These are phyloP conservation scores for Cyathus striatus DNA, from an alignment of 768 basidiomycete species.

Conservation along the genomic window DNA sequence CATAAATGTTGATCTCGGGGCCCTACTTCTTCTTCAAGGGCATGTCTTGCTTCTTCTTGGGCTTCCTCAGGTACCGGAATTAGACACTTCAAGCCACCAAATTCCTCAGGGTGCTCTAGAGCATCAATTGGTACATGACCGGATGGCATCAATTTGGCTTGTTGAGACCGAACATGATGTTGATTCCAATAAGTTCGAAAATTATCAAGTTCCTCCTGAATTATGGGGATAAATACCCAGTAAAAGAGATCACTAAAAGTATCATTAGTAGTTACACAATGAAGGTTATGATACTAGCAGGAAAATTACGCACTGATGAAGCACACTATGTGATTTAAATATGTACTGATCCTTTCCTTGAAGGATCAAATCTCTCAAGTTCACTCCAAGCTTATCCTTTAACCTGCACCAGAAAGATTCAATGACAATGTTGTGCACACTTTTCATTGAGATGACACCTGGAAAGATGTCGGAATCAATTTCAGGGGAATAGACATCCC, in stretches of 20 bases:
- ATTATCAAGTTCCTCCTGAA: conserved; percentile 20
- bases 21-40: conserved; percentile 11
- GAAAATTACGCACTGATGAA: conserved; percentile 12
- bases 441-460: conserved; percentile 11
- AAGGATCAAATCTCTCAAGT: conserved; percentile 13
- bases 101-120: conserved; percentile 9
- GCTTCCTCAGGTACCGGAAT: conserved; percentile 9
- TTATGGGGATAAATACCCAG: conserved; percentile 24
- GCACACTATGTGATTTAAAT: conserved; percentile 9
- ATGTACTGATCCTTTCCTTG: conserved; percentile 13
- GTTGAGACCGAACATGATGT: conserved; percentile 16
- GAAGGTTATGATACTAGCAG: not conserved
- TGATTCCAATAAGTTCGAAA: conserved; percentile 24
- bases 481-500: conserved; percentile 13
- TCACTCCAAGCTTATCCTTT: conserved; percentile 9
- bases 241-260: conserved; percentile 19
- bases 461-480: conserved; percentile 14
- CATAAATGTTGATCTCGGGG: conserved; percentile 2
- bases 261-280: not conserved
- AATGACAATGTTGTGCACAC: conserved; percentile 22
- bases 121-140: conserved; percentile 19
- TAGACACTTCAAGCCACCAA: conserved; percentile 9
- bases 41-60: conserved; percentile 5
- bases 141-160: conserved; percentile 19
- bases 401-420: conserved; percentile 24